A percentile compares a stretch with the other conserved stretches of the same genome.
Evolutionary conservation across 108 stramenopile genomes (phyloP).

Genomic region (Aurantiochytrium sp.): DNA sequence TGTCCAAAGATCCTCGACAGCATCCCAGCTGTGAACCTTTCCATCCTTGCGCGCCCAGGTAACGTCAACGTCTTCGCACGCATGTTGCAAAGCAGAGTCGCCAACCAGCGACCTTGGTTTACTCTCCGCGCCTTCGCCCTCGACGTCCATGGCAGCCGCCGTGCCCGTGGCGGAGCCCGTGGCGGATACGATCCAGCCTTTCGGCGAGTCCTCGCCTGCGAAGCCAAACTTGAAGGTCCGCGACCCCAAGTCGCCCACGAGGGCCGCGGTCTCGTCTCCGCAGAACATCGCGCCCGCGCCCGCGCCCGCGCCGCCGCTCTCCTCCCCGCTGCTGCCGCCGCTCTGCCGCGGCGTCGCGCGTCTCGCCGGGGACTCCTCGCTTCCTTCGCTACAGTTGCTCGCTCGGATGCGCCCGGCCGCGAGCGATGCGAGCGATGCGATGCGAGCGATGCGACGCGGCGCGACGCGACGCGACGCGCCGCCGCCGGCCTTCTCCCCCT

Average conservation of each 20-base stretch:
- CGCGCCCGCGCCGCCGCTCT: no score
- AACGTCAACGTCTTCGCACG: neutral
- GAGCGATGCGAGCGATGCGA: no score
- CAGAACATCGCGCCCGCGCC: neutral
- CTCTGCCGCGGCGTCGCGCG: no score
- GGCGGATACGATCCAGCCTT: neutral
- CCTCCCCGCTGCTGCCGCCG: no score
- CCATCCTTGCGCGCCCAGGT: neutral
- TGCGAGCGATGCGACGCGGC: no score
- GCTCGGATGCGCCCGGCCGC: no score
- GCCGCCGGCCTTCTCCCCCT: no score
- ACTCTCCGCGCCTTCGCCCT: neutral
- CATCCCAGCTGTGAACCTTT: neutral
- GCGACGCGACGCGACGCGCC: no score
- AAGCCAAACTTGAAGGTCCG: slow-evolving; percentile 10
- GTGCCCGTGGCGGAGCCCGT: neutral
- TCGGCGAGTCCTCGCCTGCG: slow-evolving; percentile 11
- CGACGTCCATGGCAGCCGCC: neutral
- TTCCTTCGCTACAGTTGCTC: no score
- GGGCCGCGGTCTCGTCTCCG: slow-evolving; percentile 9
- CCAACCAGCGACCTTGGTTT: neutral
- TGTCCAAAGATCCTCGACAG: neutral
- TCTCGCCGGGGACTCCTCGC: no score
- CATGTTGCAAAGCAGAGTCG: neutral
- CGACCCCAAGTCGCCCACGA: slow-evolving; percentile 1